Conservation (phyloP, 306 rosid genomes). For the Begonia masoniana region DNA sequence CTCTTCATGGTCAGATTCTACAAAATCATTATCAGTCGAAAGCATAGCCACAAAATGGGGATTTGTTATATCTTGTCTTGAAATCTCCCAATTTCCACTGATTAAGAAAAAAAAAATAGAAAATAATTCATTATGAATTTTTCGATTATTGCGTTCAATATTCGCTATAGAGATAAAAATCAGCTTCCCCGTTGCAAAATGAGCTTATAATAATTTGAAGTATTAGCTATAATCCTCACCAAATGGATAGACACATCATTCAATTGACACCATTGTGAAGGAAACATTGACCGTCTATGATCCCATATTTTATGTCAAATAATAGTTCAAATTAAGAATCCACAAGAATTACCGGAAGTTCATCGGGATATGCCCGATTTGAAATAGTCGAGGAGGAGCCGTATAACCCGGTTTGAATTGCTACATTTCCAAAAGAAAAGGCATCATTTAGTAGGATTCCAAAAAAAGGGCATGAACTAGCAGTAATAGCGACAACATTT, state of each 20-base stretch:
- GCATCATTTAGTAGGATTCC: not conserved
- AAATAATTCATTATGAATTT: not conserved
- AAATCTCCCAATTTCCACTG: conserved; percentile 96
- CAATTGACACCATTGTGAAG: not conserved
- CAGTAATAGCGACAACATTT: no score
- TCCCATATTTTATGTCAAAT: no score
- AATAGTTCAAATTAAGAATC: no score
- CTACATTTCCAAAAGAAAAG: conserved; percentile 24
- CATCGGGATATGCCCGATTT: conserved; percentile 85
- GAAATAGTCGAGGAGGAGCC: conserved; percentile 81
- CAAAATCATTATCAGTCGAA: conserved; percentile 46
- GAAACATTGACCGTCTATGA: no score
- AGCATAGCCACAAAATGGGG: conserved; percentile 75
- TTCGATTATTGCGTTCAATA: no score
- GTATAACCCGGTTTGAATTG: conserved; percentile 83
- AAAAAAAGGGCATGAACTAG: no score
- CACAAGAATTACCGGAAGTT: conserved; percentile 59
- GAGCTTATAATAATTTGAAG: no score
- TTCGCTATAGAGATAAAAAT: no score
- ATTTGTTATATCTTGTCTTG: conserved; percentile 59
- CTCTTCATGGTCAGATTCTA: conserved; percentile 40
- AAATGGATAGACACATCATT: not conserved
- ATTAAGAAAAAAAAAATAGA: conserved; percentile 10
- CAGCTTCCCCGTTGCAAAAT: no score
- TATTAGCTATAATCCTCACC: not conserved